phyloP scores from a whole-genome alignment of 163 green algal species.

The Volvox carteri region DNA sequence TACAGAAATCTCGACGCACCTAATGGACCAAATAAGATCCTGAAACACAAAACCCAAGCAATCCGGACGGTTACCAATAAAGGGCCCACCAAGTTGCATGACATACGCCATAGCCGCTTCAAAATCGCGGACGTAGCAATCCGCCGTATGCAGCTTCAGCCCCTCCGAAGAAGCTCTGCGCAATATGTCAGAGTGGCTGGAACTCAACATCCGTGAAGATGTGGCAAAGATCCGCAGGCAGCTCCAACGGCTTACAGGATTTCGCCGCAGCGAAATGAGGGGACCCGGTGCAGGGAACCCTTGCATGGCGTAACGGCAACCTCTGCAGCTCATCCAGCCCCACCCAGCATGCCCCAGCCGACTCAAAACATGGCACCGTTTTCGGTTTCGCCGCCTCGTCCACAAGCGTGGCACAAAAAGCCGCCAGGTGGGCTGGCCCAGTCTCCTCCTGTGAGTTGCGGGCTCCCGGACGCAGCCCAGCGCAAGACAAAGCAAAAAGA shows the following conservation, averaged over 20 bases:
- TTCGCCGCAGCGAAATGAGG: slow-evolving; percentile 6
- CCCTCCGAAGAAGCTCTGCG: no score
- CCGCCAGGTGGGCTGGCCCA: slow-evolving; percentile 6
- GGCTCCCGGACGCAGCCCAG: no score
- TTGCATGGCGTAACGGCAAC: slow-evolving; percentile 22
- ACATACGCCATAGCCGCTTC: not conserved
- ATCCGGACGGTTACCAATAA: no score
- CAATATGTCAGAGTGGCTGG: not conserved
- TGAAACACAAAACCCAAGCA: no score
- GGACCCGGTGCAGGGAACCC: slow-evolving; percentile 22
- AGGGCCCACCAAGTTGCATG: no score
- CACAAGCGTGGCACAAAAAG: not conserved
- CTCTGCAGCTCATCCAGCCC: not conserved
- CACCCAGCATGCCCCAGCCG: slow-evolving; percentile 55
- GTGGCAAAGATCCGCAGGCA: not conserved
- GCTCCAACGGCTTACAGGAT: not conserved
- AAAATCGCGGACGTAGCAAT: not conserved
- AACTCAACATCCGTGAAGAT: slow-evolving; percentile 22
- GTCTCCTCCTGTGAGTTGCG: no score
- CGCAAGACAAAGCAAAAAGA: no score
- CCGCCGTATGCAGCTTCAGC: no score
- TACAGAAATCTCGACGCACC: no score
- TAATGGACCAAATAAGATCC: no score
- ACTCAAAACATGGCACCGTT: slow-evolving; percentile 49
- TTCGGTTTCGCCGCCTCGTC: slow-evolving; percentile 16